Conservation (phyloP, 371 early-diverging fungal species). For the Rhizopus sp. region DNA sequence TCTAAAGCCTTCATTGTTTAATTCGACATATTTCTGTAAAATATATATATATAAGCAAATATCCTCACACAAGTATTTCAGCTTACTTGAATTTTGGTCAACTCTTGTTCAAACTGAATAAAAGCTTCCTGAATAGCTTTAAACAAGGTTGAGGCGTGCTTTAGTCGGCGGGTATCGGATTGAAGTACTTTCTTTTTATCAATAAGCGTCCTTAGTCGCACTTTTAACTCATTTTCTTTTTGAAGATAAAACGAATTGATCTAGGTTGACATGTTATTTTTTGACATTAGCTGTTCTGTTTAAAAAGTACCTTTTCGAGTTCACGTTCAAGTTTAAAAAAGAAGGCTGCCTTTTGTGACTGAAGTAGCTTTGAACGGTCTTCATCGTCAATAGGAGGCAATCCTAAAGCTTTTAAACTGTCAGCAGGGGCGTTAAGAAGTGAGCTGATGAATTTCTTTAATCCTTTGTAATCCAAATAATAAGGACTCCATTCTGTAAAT, state of each 20-base stretch:
- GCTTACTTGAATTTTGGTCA: conserved; percentile 89
- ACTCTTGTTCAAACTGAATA: conserved; percentile 86
- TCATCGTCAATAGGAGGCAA: conserved; percentile 48
- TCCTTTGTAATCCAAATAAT: conserved; percentile 93
- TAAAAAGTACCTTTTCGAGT: conserved; percentile 69
- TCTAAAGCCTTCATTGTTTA: conserved; percentile 93
- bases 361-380: conserved; percentile 55
- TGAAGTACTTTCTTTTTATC: conserved; percentile 82
- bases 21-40: conserved; percentile 89
- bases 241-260: conserved; percentile 83
- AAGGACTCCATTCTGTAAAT: conserved; percentile 88
- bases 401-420: conserved; percentile 26
- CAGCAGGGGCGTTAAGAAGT: conserved; percentile 43
- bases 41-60: background rate
- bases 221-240: conserved; percentile 78
- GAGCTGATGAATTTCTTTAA: conserved; percentile 95
- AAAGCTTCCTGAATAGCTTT: conserved; percentile 85
- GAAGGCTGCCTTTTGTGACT: conserved; percentile 80
- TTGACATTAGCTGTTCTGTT: background rate
- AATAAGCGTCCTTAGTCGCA: conserved; percentile 72
- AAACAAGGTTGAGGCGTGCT: conserved; percentile 61
- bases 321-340: conserved; percentile 84
- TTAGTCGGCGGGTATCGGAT: conserved; percentile 51
- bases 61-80: too few relatives aligned
- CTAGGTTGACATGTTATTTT: conserved; percentile 26